Conservation (phyloP, 2,329 filamentous ascomycete genomes). For the Mariannaea sp. region DNA sequence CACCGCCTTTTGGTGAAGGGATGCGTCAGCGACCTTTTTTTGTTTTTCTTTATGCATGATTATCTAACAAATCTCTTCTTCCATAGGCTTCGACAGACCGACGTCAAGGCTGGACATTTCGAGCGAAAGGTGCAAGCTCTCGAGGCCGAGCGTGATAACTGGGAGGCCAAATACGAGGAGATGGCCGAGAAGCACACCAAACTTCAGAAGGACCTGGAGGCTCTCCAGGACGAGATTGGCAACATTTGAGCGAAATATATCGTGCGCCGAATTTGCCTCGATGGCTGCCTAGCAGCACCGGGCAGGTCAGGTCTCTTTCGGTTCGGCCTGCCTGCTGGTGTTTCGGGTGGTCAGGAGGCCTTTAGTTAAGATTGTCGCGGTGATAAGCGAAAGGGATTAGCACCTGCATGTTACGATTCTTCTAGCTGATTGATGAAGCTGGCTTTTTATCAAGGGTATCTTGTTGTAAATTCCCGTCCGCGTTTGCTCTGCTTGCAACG, state of each 20-base stretch:
- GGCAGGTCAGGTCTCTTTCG: conserved; percentile 13
- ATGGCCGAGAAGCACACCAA: conserved; percentile 87
- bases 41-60: conserved; percentile 1
- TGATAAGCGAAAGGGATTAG: conserved; percentile 37
- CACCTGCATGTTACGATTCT: conserved; percentile 41
- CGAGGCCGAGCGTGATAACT: conserved; percentile 88
- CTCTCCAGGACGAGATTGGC: conserved; percentile 89
- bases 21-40: conserved; percentile 9
- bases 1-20: conserved; percentile 32
- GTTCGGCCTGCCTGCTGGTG: conserved; percentile 26
- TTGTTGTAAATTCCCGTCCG: conserved; percentile 35
- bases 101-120: conserved; percentile 98
- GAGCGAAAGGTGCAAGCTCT: conserved; percentile 99
- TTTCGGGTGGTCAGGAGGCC: conserved; percentile 31
- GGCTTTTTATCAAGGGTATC: conserved; percentile 41
- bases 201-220: conserved; percentile 88
- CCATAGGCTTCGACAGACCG: conserved; percentile 91
- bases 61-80: conserved; percentile 24
- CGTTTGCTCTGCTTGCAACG: conserved; percentile 11
- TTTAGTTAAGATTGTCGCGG: conserved; percentile 34
- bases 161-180: conserved; percentile 98
- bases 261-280: conserved; percentile 28
- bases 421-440: conserved; percentile 39
- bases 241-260: conserved; percentile 70
- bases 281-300: conserved; percentile 27